phyloP scores from a whole-genome alignment of 371 early-diverging fungal species.

The Cokeromyces recurvatus region DNA sequence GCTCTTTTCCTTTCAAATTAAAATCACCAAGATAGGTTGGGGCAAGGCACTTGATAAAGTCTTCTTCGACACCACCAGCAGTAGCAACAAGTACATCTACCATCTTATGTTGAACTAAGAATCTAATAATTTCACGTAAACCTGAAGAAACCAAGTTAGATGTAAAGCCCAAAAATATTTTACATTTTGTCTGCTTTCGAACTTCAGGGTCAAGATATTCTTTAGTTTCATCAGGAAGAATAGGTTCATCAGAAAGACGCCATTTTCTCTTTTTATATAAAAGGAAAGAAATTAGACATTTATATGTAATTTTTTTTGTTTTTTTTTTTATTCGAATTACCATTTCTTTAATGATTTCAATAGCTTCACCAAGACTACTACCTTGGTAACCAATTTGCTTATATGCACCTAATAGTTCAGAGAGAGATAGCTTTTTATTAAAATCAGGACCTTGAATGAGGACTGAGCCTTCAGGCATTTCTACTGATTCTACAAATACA shows the following conservation, averaged over 20 bases:
- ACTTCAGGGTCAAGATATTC: slow-evolving; percentile 63
- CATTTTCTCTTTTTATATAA: slow-evolving; percentile 58
- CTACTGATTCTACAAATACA: slow-evolving; percentile 67
- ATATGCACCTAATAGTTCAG: slow-evolving; percentile 68
- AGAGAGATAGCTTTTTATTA: slow-evolving; percentile 63
- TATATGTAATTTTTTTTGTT: not conserved
- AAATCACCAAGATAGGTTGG: slow-evolving; percentile 92
- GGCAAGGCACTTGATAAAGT: slow-evolving; percentile 97
- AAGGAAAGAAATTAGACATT: not conserved
- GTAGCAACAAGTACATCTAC: slow-evolving; percentile 95
- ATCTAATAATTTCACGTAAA: slow-evolving; percentile 92
- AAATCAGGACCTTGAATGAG: slow-evolving; percentile 87
- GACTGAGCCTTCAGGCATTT: slow-evolving; percentile 63
- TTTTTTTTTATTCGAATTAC: too few species aligned
- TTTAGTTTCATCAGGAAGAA: slow-evolving; percentile 59
- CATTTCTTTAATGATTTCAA: slow-evolving; percentile 89
- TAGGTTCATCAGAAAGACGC: slow-evolving; percentile 85
- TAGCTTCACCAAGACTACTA: slow-evolving; percentile 81
- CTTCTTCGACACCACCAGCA: slow-evolving; percentile 99
- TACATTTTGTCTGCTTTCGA: slow-evolving; percentile 75
- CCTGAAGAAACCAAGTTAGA: slow-evolving; percentile 98
- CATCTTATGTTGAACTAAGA: slow-evolving; percentile 86
- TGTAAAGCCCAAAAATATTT: slow-evolving; percentile 97
- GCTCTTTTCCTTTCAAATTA: slow-evolving; percentile 68
- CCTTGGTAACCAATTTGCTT: slow-evolving; percentile 91